Conservation (phyloP, 371 early-diverging fungal species). For the Mucor sp. region DNA sequence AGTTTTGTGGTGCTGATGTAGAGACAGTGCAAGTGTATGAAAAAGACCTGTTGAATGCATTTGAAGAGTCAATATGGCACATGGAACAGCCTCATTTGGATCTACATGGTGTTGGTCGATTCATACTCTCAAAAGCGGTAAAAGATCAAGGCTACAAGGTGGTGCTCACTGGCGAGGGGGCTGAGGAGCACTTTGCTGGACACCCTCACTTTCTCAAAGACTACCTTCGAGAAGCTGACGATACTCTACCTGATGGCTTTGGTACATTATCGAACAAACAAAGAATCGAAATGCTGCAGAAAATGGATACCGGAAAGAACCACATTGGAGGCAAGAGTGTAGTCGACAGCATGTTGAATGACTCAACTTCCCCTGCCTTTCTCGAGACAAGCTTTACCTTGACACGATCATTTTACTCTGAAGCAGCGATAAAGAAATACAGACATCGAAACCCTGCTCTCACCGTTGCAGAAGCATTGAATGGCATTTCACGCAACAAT, state of each 20-base stretch:
- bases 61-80: conserved; percentile 23
- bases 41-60: not conserved
- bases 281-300: not conserved
- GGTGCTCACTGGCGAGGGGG: conserved; percentile 64
- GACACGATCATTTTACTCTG: not conserved
- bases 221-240: conserved; percentile 21
- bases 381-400: not conserved
- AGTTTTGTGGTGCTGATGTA: conserved; percentile 13
- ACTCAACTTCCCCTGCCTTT: not conserved
- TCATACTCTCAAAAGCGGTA: conserved; percentile 13
- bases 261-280: conserved; percentile 3
- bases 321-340: not conserved
- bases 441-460: conserved; percentile 9
- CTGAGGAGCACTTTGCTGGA: conserved; percentile 70
- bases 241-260: conserved; percentile 17
- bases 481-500: conserved; percentile 21
- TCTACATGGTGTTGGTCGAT: conserved; percentile 1
- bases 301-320: not conserved
- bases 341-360: not conserved
- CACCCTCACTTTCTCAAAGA: conserved; percentile 33
- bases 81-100: conserved; percentile 13
- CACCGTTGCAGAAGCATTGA: conserved; percentile 12
- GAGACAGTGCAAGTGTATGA: conserved; percentile 14
- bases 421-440: not conserved
- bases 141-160: conserved; percentile 41